These are phyloP conservation scores for Colletotrichum lini DNA, from an alignment of 2,329 filamentous ascomycete species.

Conservation along the genomic window DNA sequence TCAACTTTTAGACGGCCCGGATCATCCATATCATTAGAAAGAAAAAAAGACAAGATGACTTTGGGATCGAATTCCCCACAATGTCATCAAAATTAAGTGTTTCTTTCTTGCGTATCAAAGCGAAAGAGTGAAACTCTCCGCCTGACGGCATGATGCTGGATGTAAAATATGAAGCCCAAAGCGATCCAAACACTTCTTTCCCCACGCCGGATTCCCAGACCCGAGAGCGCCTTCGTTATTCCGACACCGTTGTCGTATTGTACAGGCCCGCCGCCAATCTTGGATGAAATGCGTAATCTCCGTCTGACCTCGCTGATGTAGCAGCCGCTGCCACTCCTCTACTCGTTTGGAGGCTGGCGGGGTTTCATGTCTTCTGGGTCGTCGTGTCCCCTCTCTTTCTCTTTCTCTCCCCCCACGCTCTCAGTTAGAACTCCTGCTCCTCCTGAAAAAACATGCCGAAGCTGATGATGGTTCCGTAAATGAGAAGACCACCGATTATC, in stretches of 20 bases:
- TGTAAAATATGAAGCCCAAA: slow-evolving; percentile 33
- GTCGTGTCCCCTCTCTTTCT: background rate
- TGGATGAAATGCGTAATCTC: slow-evolving; percentile 8
- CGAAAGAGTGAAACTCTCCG: slow-evolving; percentile 31
- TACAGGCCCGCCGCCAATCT: slow-evolving; percentile 30
- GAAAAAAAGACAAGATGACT: slow-evolving; percentile 1
- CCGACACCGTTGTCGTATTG: slow-evolving; percentile 34
- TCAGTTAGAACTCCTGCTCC: slow-evolving; percentile 88
- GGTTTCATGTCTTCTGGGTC: slow-evolving; percentile 11
- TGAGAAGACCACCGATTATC: slow-evolving; percentile 90
- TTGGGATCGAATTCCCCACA: background rate
- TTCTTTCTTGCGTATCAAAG: slow-evolving; percentile 14
- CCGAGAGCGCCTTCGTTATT: slow-evolving; percentile 29
- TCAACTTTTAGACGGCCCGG: slow-evolving; percentile 39
- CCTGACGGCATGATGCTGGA: slow-evolving; percentile 40
- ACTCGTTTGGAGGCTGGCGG: background rate
- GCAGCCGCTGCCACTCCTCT: slow-evolving; percentile 1
- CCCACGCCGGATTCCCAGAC: slow-evolving; percentile 24
- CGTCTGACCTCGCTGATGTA: background rate
- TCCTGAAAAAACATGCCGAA: slow-evolving; percentile 99
- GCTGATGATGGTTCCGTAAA: slow-evolving; percentile 98
- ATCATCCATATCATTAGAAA: slow-evolving; percentile 24
- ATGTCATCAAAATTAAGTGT: slow-evolving; percentile 25
- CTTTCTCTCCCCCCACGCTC: too few relatives aligned
- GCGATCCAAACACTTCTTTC: slow-evolving; percentile 15